Conservation (phyloP, 106 monocot genomes). For the Xerophyta viscosa region DNA sequence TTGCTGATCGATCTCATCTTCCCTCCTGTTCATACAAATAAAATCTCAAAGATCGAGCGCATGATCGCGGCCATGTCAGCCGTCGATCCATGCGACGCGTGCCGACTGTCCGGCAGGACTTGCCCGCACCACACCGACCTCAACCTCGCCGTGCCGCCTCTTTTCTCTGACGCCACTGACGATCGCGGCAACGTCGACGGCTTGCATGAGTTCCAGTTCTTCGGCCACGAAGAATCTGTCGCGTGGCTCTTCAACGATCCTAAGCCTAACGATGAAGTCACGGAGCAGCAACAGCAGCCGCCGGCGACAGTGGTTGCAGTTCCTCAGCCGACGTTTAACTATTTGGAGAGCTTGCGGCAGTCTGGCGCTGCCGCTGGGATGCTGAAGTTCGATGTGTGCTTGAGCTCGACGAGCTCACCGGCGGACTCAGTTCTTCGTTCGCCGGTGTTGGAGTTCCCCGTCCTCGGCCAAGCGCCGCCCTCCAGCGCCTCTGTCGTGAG, state of each 20-base stretch:
- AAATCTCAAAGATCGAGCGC: too few species aligned
- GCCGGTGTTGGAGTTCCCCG: slow-evolving; percentile 2
- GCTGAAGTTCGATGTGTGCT: slow-evolving; percentile 23
- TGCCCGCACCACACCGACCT: slow-evolving; percentile 22
- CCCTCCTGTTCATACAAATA: too few species aligned
- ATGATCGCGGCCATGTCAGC: slow-evolving; percentile 24
- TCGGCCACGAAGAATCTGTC: slow-evolving; percentile 40
- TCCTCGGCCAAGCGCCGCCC: slow-evolving; percentile 5
- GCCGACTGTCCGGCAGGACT: slow-evolving; percentile 9
- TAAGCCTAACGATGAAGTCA: not conserved
- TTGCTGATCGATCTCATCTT: too few species aligned
- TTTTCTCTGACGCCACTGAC: slow-evolving; percentile 14
- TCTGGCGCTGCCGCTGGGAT: not conserved
- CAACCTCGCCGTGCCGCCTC: slow-evolving; percentile 14
- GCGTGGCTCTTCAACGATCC: slow-evolving; percentile 47
- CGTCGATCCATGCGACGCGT: slow-evolving; percentile 25
- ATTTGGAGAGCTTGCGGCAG: slow-evolving; percentile 18
- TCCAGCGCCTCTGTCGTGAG: slow-evolving; percentile 21
- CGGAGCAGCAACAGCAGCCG: not conserved
- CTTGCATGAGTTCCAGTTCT: slow-evolving; percentile 70
- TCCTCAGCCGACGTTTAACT: slow-evolving; percentile 9
- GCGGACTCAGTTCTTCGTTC: slow-evolving; percentile 1
- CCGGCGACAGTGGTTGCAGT: not conserved
- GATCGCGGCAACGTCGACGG: slow-evolving; percentile 1
- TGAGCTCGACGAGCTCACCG: slow-evolving; percentile 12